A percentile compares a stretch with the other conserved stretches of the same genome.
phyloP scores from a whole-genome alignment of 345 rosid genomes.

The Rhodamnia rubescens region DNA sequence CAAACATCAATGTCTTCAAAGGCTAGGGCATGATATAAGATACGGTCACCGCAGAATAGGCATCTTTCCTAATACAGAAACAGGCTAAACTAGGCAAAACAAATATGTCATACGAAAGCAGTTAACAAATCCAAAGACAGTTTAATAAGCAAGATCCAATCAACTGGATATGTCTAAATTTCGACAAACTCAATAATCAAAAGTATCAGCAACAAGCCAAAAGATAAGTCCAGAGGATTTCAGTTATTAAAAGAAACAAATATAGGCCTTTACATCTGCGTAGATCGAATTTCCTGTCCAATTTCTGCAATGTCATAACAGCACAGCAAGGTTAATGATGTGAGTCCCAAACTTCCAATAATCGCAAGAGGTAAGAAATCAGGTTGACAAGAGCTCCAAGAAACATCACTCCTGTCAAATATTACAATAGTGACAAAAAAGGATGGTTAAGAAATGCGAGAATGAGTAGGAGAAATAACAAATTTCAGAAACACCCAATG shows the following conservation, averaged over 20 bases:
- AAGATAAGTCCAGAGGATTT: background rate
- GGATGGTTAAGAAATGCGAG: conserved; percentile 30
- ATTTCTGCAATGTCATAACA: conserved; percentile 98
- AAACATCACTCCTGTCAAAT: conserved; percentile 77
- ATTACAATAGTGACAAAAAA: conserved; percentile 17
- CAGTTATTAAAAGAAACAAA: background rate
- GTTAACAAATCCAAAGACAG: background rate
- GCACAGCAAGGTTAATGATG: conserved; percentile 97
- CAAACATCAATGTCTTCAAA: background rate
- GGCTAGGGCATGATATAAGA: background rate
- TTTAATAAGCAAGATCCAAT: background rate
- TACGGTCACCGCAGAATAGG: background rate
- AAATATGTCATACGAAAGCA: background rate
- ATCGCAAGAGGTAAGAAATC: conserved; percentile 94
- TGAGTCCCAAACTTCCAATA: conserved; percentile 99
- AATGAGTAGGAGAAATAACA: background rate
- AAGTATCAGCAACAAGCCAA: background rate
- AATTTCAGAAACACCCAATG: background rate
- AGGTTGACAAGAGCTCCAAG: conserved; percentile 84
- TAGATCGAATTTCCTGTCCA: background rate
- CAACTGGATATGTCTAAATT: background rate
- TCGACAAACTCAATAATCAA: background rate
- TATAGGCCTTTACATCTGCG: background rate
- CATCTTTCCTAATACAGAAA: background rate
- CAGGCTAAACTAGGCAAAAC: background rate